Base-by-base conservation (phyloP, 441 rosid genomes). In the Adansonia gregorii region DNA sequence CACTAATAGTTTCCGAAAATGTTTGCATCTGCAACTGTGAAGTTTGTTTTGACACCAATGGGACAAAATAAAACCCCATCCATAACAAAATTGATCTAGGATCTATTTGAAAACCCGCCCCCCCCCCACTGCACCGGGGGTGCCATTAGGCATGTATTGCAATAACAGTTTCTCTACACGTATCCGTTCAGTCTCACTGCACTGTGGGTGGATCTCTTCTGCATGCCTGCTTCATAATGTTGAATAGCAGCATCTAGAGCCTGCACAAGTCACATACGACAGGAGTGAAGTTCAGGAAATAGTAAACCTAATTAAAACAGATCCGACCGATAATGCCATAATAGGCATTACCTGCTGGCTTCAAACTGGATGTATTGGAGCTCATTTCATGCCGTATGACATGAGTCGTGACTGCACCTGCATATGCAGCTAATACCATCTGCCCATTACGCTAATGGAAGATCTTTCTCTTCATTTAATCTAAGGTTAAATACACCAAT, bases 161-260 rank as follows among this genome's bases (percentile, higher is more conserved):
- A 15, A 75, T 43, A 52, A 2, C 2, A 39, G 11, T 2, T 49
- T 56, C 31, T n/a, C 71, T 75, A 65, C 12, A 41, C n/a, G 4
- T 51, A 64, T 41, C 94, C 95, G 72, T 91, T 91, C 73, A 91
- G 88, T 80, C 76, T 89, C 76, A 87, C 91, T n/a, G 81, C 87
- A 58, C 84, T 82, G 86, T 76, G 86, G 0, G 92, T 82, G 0
- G 87, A 77, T 85, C 93, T 88, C 85, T 89, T 92, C 84, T 92
- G 95, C 80, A 87, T 69, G 83, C 93, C 94, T 10, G 91, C 87
- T 63, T 94, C 98, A 55, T 91, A 84, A 85, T 90, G 97, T 81
- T 89, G 98, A 82, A 92, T 86, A 0, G 97, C 95, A 72, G 98
- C 93, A 55, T 94, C 95, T 63, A 94, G 78, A 60, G 98, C 95